Evolutionary conservation across 805 yeast genomes (phyloP).

Genomic region (Dipodascopsis uninucleata): DNA sequence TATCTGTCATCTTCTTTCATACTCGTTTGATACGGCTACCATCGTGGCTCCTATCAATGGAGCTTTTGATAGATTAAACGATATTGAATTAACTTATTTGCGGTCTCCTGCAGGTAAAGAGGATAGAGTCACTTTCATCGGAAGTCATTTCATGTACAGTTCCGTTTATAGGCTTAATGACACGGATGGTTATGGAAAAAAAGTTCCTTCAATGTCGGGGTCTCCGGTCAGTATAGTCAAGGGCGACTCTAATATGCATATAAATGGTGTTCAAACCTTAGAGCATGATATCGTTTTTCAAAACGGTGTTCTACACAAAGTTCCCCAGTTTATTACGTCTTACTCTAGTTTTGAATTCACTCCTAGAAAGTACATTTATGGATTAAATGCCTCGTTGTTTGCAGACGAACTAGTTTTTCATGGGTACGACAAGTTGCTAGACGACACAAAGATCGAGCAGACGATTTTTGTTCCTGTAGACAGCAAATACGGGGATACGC

Average conservation of each 20-base stretch:
- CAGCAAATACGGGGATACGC: constrained; percentile 3
- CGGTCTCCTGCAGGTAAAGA: constrained; percentile 19
- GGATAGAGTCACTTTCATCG: constrained; percentile 20
- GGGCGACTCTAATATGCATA: neutral
- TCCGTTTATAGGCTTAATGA: constrained; percentile 24
- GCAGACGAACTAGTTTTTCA: constrained; percentile 21
- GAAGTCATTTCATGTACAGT: constrained; percentile 20
- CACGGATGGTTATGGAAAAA: constrained; percentile 14
- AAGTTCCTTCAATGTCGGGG: too few relatives aligned
- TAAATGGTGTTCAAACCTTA: constrained; percentile 3
- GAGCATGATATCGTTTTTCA: constrained; percentile 19
- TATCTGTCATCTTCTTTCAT: constrained; percentile 15
- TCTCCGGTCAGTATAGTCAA: constrained; percentile 12
- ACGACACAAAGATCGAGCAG: constrained; percentile 9
- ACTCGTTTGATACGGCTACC: constrained; percentile 21
- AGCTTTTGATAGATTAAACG: constrained; percentile 20
- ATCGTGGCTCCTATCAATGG: constrained; percentile 20
- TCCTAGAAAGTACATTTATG: constrained; percentile 22
- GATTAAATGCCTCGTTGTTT: constrained; percentile 15
- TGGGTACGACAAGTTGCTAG: constrained; percentile 5
- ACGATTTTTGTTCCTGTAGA: constrained; percentile 25
- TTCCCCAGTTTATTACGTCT: constrained; percentile 17
- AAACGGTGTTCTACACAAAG: constrained; percentile 23
- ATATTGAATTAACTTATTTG: constrained; percentile 20
- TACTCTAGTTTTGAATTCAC: constrained; percentile 19